Evolutionary conservation across 2,329 filamentous ascomycete species (phyloP).

Genomic region (Colletotrichum melonis): DNA sequence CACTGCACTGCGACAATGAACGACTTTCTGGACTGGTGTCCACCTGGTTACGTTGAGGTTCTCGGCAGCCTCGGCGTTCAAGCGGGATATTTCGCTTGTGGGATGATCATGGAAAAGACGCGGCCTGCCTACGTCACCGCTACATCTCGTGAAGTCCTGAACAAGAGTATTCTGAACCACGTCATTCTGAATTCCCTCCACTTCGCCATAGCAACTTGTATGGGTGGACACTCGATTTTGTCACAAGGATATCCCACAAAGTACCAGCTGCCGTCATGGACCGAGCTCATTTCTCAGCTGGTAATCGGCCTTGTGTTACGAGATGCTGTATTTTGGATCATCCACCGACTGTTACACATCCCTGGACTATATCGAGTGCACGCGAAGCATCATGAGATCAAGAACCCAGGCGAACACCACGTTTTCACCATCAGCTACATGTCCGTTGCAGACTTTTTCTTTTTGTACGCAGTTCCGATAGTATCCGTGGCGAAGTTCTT

Average conservation of each 20-base stretch:
- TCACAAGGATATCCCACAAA: not conserved
- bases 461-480: constrained; percentile 1
- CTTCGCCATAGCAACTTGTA: not conserved
- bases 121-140: not conserved
- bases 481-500: not conserved
- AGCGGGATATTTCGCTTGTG: not conserved
- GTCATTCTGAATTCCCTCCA: not conserved
- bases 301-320: not conserved
- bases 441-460: constrained; percentile 5
- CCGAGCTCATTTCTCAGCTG: not conserved
- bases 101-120: not conserved
- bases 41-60: constrained; percentile 1
- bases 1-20: not conserved
- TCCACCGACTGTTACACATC: not conserved
- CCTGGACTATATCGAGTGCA: constrained; percentile 5
- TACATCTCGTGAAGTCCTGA: not conserved
- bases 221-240: not conserved
- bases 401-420: not conserved
- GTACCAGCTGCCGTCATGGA: not conserved
- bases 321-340: not conserved
- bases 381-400: constrained; percentile 17
- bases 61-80: constrained; percentile 3
- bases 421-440: constrained; percentile 12
- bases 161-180: constrained; percentile 6
- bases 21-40: not conserved